phyloP scores from a whole-genome alignment of 768 basidiomycete genomes.

The Xerocomellus dryophilus region DNA sequence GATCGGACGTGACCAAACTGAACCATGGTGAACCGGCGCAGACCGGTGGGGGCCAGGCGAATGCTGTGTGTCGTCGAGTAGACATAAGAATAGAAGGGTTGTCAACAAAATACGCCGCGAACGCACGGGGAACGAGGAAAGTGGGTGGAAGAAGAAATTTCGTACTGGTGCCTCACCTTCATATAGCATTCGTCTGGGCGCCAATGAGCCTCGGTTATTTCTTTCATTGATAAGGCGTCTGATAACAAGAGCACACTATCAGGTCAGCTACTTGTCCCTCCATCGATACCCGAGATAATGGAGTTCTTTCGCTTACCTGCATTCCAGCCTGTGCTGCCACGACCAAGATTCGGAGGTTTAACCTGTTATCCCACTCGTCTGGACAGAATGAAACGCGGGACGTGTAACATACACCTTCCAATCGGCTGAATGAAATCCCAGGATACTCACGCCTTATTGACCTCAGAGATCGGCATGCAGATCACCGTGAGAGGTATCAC shows the following conservation, averaged over 20 bases:
- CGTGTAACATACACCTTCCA: background rate
- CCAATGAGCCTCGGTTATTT: background rate
- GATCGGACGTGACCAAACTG: background rate
- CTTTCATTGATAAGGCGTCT: background rate
- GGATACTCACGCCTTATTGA: background rate
- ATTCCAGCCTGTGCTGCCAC: background rate
- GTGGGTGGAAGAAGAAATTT: background rate
- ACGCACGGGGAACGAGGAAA: background rate
- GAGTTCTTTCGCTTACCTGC: slow-evolving; percentile 8
- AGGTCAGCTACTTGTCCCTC: background rate
- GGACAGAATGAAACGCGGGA: background rate
- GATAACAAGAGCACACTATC: background rate
- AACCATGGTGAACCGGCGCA: background rate
- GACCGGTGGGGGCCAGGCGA: background rate
- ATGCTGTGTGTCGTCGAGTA: background rate
- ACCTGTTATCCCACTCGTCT: background rate
- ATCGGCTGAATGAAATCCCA: background rate
- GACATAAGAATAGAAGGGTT: too few species aligned
- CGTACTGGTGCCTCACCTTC: too few species aligned
- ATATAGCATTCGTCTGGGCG: background rate
- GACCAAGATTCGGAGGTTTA: background rate
- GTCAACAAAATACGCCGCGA: background rate
- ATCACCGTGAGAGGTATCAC: background rate
- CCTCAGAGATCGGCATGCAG: background rate
- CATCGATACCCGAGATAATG: background rate